A percentile compares a stretch with the other conserved stretches of the same genome.
These are phyloP conservation scores for Ophiobolus disseminans DNA, from an alignment of 2,329 filamentous ascomycete genomes.

Conservation along the genomic window DNA sequence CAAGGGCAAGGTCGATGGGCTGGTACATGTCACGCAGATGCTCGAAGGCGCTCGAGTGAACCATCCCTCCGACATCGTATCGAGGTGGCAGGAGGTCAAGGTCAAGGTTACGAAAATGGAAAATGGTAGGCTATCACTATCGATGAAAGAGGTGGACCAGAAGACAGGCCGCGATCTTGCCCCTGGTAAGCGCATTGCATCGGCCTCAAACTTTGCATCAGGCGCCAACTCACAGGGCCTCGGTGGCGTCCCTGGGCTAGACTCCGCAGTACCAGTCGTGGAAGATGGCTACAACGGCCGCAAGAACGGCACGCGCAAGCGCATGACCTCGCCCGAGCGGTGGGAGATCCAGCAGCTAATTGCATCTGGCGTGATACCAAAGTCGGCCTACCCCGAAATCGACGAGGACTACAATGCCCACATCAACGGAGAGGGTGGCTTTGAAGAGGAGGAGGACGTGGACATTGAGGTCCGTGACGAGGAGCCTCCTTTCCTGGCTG, in stretches of 20 bases:
- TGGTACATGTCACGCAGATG: slow-evolving; percentile 93
- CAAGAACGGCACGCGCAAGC: slow-evolving; percentile 72
- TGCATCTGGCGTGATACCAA: slow-evolving; percentile 90
- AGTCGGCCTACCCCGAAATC: slow-evolving; percentile 90
- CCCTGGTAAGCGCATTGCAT: slow-evolving; percentile 78
- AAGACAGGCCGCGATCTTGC: slow-evolving; percentile 82
- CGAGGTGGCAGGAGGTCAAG: slow-evolving; percentile 81
- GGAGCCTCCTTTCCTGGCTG: slow-evolving; percentile 92
- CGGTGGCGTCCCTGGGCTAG: slow-evolving; percentile 63
- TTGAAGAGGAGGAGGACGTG: slow-evolving; percentile 94
- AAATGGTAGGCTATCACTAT: slow-evolving; percentile 80
- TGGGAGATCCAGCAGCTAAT: slow-evolving; percentile 99
- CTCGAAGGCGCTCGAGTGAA: slow-evolving; percentile 85
- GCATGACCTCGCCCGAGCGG: slow-evolving; percentile 93
- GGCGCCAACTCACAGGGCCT: slow-evolving; percentile 89
- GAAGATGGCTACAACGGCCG: slow-evolving; percentile 62
- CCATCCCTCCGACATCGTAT: slow-evolving; percentile 86
- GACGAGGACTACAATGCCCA: slow-evolving; percentile 93
- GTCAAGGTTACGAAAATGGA: slow-evolving; percentile 93
- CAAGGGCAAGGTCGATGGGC: slow-evolving; percentile 84
- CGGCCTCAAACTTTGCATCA: slow-evolving; percentile 46
- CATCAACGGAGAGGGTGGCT: slow-evolving; percentile 80
- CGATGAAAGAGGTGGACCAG: slow-evolving; percentile 98
- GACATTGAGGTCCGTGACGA: slow-evolving; percentile 97
- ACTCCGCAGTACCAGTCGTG: slow-evolving; percentile 66